Evolutionary conservation across 441 rosid species (phyloP).

Genomic region (Euphorbia celastroides): DNA sequence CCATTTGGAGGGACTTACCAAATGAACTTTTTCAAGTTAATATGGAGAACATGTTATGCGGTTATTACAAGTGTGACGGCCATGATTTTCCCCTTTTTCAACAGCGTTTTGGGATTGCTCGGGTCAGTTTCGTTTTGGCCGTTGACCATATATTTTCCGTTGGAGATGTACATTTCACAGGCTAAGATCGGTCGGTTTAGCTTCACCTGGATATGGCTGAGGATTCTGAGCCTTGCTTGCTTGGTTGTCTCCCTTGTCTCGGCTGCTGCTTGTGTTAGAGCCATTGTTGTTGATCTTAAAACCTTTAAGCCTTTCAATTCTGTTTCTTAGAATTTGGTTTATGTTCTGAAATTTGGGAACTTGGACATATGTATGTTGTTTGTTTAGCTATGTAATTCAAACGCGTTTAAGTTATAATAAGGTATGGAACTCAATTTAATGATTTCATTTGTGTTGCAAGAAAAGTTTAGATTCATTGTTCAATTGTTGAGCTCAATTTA

Average conservation of each 20-base stretch:
- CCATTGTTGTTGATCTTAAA: slow-evolving; percentile 26
- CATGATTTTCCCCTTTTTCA: slow-evolving; percentile 68
- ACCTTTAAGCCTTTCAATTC: slow-evolving; percentile 40
- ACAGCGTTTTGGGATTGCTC: slow-evolving; percentile 46
- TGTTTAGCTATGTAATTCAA: too few relatives aligned
- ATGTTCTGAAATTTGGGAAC: background rate
- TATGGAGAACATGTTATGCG: slow-evolving; percentile 60
- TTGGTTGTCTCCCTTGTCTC: slow-evolving; percentile 34
- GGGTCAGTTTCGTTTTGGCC: slow-evolving; percentile 61
- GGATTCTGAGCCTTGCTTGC: slow-evolving; percentile 32
- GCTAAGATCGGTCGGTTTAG: slow-evolving; percentile 29
- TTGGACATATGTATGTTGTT: background rate
- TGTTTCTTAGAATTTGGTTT: slow-evolving; percentile 13
- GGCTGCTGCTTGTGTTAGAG: slow-evolving; percentile 41
- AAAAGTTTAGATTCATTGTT: too few relatives aligned
- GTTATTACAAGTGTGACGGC: slow-evolving; percentile 34
- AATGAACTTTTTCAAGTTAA: slow-evolving; percentile 42
- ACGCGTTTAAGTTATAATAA: too few relatives aligned
- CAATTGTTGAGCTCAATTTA: too few relatives aligned
- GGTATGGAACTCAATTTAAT: too few relatives aligned
- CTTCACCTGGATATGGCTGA: slow-evolving; percentile 39
- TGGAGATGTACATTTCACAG: slow-evolving; percentile 45
- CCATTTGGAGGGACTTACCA: background rate
- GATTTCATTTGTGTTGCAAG: too few relatives aligned
- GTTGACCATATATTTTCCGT: slow-evolving; percentile 47